Percentiles rank a stretch among this genome's conserved stretches.
Conservation (phyloP, 176 grass and related monocot species). For the Areca catechu region DNA sequence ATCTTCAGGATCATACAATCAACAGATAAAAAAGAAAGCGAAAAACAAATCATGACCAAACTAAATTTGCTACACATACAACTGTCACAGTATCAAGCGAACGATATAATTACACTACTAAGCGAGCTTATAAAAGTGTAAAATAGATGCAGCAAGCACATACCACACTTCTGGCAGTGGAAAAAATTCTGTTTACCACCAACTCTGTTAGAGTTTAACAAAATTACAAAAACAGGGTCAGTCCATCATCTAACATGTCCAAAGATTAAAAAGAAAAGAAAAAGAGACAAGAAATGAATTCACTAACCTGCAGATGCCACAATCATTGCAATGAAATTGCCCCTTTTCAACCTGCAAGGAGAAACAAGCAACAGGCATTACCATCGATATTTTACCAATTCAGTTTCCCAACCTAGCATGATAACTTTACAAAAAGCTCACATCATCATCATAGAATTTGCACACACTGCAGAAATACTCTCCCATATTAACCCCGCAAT, state of each 20-base stretch:
- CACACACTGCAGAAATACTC: slow-evolving; percentile 85
- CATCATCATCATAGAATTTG: slow-evolving; percentile 98
- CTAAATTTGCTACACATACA: too few relatives aligned
- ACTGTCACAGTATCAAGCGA: too few relatives aligned
- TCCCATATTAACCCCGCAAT: slow-evolving; percentile 93
- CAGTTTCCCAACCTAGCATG: too few relatives aligned
- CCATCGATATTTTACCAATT: too few relatives aligned
- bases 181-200: slow-evolving; percentile 91
- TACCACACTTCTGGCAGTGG: slow-evolving; percentile 91
- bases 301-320: slow-evolving; percentile 92
- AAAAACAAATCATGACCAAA: too few relatives aligned
- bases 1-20: too few relatives aligned
- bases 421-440: slow-evolving; percentile 26
- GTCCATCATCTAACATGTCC: not conserved
- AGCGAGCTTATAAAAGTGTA: slow-evolving; percentile 7
- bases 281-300: not conserved
- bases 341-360: slow-evolving; percentile 55
- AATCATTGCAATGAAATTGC: slow-evolving; percentile 84
- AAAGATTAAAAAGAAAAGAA: slow-evolving; percentile 8
- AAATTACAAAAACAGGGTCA: slow-evolving; percentile 15
- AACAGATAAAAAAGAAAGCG: too few relatives aligned
- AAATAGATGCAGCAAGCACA: slow-evolving; percentile 27
- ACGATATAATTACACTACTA: not conserved
- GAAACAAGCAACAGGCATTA: not conserved
- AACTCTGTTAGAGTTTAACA: slow-evolving; percentile 50